phyloP scores from a whole-genome alignment of 352 stramenopile genomes.

The Phytophthora gonapodyides region DNA sequence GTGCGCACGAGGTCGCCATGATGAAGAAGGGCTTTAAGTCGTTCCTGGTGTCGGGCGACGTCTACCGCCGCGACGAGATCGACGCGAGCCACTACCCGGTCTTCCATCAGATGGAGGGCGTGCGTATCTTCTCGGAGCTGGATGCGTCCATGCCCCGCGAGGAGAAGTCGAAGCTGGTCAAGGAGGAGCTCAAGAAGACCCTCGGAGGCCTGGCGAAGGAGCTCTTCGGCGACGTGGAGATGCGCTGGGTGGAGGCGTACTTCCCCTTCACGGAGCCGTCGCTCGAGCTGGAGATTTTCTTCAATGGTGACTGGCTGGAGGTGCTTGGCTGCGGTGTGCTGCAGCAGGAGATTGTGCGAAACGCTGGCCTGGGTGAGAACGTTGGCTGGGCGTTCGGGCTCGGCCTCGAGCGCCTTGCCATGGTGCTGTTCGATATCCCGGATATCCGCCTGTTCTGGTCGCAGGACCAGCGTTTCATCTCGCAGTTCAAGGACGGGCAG shows the following conservation, averaged over 20 bases:
- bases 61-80: constrained; percentile 99
- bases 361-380: constrained; percentile 82
- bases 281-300: constrained; percentile 98
- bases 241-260: constrained; percentile 98
- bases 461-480: constrained; percentile 94
- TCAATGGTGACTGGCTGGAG: constrained; percentile 98
- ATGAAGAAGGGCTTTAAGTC: constrained; percentile 87
- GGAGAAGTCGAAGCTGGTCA: constrained; percentile 80
- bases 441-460: constrained; percentile 99
- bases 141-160: constrained; percentile 57
- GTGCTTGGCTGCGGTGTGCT: constrained; percentile 98
- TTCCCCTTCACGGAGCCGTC: constrained; percentile 99
- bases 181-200: constrained; percentile 95
- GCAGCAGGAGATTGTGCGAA: constrained; percentile 93
- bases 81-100: constrained; percentile 99
- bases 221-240: constrained; percentile 94
- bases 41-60: constrained; percentile 95
- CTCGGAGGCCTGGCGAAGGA: constrained; percentile 95
- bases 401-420: constrained; percentile 97
- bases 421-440: constrained; percentile 99
- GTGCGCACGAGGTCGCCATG: constrained; percentile 93
- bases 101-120: constrained; percentile 99
- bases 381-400: constrained; percentile 98
- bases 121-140: constrained; percentile 93
- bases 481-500: constrained; percentile 91